Conservation (phyloP, 495 filamentous ascomycete species). For the Halenospora varia region DNA sequence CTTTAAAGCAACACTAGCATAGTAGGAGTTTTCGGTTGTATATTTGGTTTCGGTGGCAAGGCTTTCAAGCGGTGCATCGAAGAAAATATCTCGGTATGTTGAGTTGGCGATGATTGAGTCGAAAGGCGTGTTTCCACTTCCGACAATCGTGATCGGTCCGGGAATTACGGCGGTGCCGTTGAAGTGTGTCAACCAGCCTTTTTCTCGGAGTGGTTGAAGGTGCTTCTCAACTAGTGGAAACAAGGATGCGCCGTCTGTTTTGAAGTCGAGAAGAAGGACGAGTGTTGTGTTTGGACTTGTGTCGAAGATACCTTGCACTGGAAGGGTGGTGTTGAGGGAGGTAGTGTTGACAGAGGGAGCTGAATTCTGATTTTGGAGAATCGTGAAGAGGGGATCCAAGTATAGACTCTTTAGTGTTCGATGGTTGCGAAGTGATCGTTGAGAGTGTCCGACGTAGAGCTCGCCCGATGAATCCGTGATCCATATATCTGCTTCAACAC, state of each 20-base stretch:
- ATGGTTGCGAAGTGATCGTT: slow-evolving; percentile 18
- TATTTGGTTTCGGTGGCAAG: slow-evolving; percentile 22
- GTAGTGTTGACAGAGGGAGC: slow-evolving; percentile 2
- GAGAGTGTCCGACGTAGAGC: slow-evolving; percentile 27
- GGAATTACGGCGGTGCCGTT: slow-evolving; percentile 29
- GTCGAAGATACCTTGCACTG: slow-evolving; percentile 35
- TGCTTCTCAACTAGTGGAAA: slow-evolving; percentile 36
- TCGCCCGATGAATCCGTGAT: slow-evolving; percentile 19
- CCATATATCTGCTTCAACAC: slow-evolving; percentile 34
- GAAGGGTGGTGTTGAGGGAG: neutral
- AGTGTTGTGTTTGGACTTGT: slow-evolving; percentile 32
- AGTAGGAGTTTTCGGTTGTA: slow-evolving; percentile 39
- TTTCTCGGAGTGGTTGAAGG: slow-evolving; percentile 32
- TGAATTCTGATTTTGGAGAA: slow-evolving; percentile 30
- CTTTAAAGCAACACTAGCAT: slow-evolving; percentile 38
- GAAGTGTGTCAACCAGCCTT: slow-evolving; percentile 36
- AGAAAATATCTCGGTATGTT: slow-evolving; percentile 44
- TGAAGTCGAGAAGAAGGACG: slow-evolving; percentile 42
- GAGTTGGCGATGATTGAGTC: slow-evolving; percentile 31
- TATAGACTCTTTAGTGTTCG: slow-evolving; percentile 27
- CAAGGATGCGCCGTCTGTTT: slow-evolving; percentile 28
- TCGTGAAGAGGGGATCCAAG: slow-evolving; percentile 24
- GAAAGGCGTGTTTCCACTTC: slow-evolving; percentile 40
- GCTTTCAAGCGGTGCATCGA: slow-evolving; percentile 38
- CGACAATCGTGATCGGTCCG: slow-evolving; percentile 41